These are phyloP conservation scores for Cymbopogon flexuosus DNA, from an alignment of 202 grass and related monocot species.

Conservation along the genomic window DNA sequence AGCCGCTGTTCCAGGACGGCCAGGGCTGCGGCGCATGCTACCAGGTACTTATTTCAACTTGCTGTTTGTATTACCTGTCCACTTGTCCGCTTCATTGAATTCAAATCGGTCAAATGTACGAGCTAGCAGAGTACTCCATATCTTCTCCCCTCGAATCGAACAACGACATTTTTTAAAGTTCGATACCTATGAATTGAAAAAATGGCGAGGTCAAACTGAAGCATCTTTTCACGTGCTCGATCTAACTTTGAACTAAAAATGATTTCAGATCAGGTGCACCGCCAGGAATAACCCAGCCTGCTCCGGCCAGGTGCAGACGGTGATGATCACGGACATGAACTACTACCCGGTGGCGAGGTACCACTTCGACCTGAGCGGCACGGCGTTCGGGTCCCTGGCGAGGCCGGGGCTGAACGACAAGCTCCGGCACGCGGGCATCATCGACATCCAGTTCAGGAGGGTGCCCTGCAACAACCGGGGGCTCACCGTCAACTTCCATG, in stretches of 20 bases:
- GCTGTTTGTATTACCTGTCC: not conserved
- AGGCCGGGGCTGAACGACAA: conserved; percentile 26
- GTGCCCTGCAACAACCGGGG: conserved; percentile 34
- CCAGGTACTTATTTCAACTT: no score
- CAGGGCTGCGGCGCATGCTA: no score
- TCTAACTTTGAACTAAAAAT: not conserved
- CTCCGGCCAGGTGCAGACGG: conserved; percentile 41
- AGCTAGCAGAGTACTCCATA: not conserved
- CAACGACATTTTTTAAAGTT: not conserved
- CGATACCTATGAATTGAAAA: no score
- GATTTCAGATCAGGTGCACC: conserved; percentile 41
- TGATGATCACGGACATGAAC: conserved; percentile 64
- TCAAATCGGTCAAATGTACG: not conserved
- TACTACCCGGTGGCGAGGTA: conserved; percentile 40
- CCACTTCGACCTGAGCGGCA: conserved; percentile 75
- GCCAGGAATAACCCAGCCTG: conserved; percentile 12
- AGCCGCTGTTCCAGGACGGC: no score
- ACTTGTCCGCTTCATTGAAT: not conserved
- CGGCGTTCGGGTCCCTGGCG: conserved; percentile 57
- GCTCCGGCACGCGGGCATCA: conserved; percentile 62
- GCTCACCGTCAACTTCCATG: conserved; percentile 40
- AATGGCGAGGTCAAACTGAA: not conserved
- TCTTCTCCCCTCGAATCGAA: not conserved
- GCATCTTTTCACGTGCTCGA: not conserved
- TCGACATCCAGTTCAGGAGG: conserved; percentile 58